Evolutionary conservation across 2,329 filamentous ascomycete genomes (phyloP).

Genomic region (Phymatotrichopsis omnivora): DNA sequence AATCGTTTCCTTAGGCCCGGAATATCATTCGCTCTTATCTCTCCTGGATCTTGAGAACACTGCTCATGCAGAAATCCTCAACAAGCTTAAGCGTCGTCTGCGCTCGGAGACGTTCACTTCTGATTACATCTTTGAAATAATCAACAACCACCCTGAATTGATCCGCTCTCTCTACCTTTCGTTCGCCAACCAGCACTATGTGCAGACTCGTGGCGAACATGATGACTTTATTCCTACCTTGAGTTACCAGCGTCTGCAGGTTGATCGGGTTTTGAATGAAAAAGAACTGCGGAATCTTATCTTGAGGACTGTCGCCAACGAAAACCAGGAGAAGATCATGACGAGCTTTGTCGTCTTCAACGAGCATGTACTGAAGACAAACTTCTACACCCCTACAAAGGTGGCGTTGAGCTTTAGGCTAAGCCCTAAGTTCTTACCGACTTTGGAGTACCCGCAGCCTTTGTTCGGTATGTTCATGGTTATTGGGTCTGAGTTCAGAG

Average conservation of each 20-base stretch:
- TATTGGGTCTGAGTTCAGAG: conserved; percentile 90
- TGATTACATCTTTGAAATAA: conserved; percentile 96
- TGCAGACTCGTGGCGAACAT: conserved; percentile 52
- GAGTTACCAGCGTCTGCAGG: conserved; percentile 55
- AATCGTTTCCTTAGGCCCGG: conserved; percentile 56
- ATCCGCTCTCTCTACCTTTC: conserved; percentile 81
- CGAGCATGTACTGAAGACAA: conserved; percentile 85
- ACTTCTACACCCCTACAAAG: conserved; percentile 96
- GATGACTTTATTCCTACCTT: conserved; percentile 62
- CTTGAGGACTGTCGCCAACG: conserved; percentile 69
- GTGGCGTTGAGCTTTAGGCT: conserved; percentile 94
- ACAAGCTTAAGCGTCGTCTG: conserved; percentile 89
- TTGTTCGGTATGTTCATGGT: conserved; percentile 98
- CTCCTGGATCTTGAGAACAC: conserved; percentile 73
- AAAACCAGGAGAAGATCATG: conserved; percentile 98
- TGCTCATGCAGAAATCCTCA: conserved; percentile 73
- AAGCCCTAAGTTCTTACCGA: conserved; percentile 74
- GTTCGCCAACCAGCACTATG: conserved; percentile 79
- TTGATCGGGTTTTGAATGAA: conserved; percentile 67
- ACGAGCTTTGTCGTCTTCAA: conserved; percentile 95
- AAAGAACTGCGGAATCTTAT: conserved; percentile 65
- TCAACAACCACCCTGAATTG: conserved; percentile 76
- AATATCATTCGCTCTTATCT: conserved; percentile 78
- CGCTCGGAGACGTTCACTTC: conserved; percentile 96
- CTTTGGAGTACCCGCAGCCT: conserved; percentile 83